Base-by-base conservation (phyloP, 805 yeast genomes). In the Priceomyces castillae region DNA sequence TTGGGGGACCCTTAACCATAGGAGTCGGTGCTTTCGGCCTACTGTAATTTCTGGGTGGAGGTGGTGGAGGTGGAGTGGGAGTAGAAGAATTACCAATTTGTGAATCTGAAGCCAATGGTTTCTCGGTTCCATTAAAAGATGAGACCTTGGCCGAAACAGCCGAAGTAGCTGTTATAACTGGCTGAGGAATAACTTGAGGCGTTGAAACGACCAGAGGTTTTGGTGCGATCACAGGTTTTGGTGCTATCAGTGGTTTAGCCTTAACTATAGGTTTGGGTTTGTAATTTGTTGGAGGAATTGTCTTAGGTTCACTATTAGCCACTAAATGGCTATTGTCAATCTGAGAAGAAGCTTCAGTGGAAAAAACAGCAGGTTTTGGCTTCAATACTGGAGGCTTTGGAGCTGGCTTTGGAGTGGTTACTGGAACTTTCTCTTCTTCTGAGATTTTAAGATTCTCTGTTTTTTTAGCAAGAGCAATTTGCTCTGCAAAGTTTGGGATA, bases 401-500 rank as follows among this genome's bases (percentile, higher is more conserved):
- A 14, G 18, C 41, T 30, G 42, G 19, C 11, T 34, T 33, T 7
- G 37, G 26, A 9, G 16, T 17, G 4, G 10, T 22, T 14, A 19
- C 20, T n/a, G 15, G 15, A n/a, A 17, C 9, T 6, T 37, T n/a
- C 3, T n/a, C 14, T 20, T 25, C 15, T 23, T 22, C 30, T 6
- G 30, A 14, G 4, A 23, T 23, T n/a, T 9, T 9, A 10, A 25
- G 20, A 16, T 14, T 25, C 12, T 37, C 31, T 11, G 25, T 20
- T 12, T 36, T 41, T n/a, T 16, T 22, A 10, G 40, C 18, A 28
- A 36, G 35, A 19, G 66, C 60, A 26, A 62, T 63, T 35, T 62
- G 59, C 16, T 50, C 57, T 4, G 67, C 67, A 53, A 61, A 61
- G 37, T 61, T 62, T 4, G 62, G 63, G 7, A 40, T 30, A 7